Percentiles rank a stretch among this genome's conserved stretches.
Evolutionary conservation across 345 rosid species (phyloP).

Genomic region (Ceriops zippeliana): DNA sequence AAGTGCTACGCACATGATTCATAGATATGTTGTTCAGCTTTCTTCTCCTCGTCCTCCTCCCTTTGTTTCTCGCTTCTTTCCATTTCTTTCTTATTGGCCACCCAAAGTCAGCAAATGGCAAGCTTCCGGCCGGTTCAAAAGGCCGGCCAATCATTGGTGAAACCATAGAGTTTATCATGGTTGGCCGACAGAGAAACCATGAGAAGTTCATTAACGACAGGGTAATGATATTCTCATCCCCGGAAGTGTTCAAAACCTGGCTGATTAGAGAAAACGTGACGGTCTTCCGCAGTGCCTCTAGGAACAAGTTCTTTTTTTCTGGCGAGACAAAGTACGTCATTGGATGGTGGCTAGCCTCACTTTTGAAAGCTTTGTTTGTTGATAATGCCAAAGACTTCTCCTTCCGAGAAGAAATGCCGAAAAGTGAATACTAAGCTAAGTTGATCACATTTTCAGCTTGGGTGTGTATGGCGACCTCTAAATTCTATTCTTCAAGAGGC

Average conservation of each 20-base stretch:
- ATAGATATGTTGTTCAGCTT: neutral
- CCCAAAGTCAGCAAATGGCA: neutral
- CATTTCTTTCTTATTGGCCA: neutral
- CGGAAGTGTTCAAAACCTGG: conserved; percentile 3
- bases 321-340: conserved; percentile 2
- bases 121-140: conserved; percentile 11
- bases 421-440: too few relatives aligned
- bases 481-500: neutral
- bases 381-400: neutral
- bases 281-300: conserved; percentile 16
- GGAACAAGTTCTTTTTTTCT: conserved; percentile 18
- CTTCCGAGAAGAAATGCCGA: neutral
- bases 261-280: conserved; percentile 4
- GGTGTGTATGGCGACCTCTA: too few relatives aligned
- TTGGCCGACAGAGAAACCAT: neutral
- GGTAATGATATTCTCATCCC: neutral
- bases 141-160: conserved; percentile 22
- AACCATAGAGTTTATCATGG: neutral
- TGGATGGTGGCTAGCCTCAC: conserved; percentile 12
- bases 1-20: too few relatives aligned
- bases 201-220: conserved; percentile 6
- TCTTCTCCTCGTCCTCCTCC: neutral
- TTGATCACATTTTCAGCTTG: too few relatives aligned
- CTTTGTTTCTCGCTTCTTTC: neutral
- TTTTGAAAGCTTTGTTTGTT: neutral